Base-by-base conservation (phyloP, 257 asterid species). In the Linderniella brevidens region DNA sequence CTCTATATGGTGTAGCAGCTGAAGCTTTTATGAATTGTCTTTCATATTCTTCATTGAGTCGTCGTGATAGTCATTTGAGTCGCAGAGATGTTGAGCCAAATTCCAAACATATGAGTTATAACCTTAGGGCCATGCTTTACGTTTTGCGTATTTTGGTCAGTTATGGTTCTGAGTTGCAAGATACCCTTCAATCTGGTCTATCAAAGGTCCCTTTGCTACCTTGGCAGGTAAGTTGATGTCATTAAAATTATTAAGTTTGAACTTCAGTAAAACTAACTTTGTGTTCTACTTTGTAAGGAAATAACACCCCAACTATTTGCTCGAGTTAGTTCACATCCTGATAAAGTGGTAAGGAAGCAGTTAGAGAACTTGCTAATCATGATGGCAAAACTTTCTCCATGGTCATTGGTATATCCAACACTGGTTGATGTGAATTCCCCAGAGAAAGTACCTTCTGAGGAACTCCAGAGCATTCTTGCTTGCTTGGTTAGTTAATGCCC, bases 281-380 rank as follows among this genome's bases (percentile, higher is more conserved):
- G 25, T 53, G 49, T 52, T 59, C 63, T 56, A 42, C 19, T 62
- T 35, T 59, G 74, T 82, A 61, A 90, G 98, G 98, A 80, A 65
- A 75, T 90, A 72, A 84, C 76, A 41, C 95, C 96, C 48, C 98
- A 90, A 61, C 72, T 90, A 42, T 81, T 90, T 73, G 93, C 98
- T 65, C 93, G 82, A 54, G 56, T 90, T 71, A 81, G 94, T 67
- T 76, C 96, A 54, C 98, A 90, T 62, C 93, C 98, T 43, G 87
- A 90, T 60, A 67, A 73, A 59, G 84, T 72, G 53, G 87, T 90
- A 54, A 72, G 98, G 68, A 79, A 61, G 68, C 94, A 78, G 72
- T 71, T 90, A 64, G 94, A 79, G 69, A 67, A 64, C 49, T 67
- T 90, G 74, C 79, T 90, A 39, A 68, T 86, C 68, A 84, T 71